These are phyloP conservation scores for Amanita rubescens DNA, from an alignment of 768 basidiomycete species.

Conservation along the genomic window DNA sequence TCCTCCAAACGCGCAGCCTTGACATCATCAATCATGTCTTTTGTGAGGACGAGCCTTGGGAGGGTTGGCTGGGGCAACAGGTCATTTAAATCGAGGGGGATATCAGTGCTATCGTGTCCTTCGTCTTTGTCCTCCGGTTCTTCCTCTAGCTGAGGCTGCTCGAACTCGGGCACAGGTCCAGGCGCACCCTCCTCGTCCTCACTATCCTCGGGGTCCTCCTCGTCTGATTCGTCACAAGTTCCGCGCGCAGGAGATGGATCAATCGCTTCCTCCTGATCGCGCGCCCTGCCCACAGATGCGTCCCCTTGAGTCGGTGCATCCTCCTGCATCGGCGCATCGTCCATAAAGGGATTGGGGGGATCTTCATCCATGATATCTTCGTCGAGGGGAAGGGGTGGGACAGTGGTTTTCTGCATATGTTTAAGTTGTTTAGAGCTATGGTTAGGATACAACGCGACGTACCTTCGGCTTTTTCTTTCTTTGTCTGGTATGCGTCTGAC, in stretches of 20 bases:
- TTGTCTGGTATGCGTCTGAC: not conserved
- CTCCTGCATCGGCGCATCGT: not conserved
- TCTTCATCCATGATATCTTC: not conserved
- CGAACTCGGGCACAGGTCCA: not conserved
- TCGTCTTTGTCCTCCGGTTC: not conserved
- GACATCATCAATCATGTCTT: slow-evolving; percentile 4
- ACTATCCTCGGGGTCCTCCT: not conserved
- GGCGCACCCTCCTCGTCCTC: not conserved
- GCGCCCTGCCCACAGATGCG: not conserved
- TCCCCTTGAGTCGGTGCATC: not conserved
- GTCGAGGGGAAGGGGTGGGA: not conserved
- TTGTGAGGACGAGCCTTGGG: not conserved
- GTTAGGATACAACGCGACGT: not conserved
- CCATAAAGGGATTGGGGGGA: not conserved
- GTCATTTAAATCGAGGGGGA: not conserved
- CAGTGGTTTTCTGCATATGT: not conserved
- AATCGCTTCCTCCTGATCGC: not conserved
- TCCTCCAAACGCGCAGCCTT: not conserved
- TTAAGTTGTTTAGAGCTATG: not conserved
- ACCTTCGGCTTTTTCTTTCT: not conserved
- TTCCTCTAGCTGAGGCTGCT: not conserved
- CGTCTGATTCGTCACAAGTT: not conserved
- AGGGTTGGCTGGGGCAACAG: slow-evolving; percentile 1
- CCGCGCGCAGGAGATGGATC: not conserved
- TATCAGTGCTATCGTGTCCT: not conserved